Base-by-base conservation (phyloP, 2,329 filamentous ascomycete genomes). In the Seiridium cupressi region DNA sequence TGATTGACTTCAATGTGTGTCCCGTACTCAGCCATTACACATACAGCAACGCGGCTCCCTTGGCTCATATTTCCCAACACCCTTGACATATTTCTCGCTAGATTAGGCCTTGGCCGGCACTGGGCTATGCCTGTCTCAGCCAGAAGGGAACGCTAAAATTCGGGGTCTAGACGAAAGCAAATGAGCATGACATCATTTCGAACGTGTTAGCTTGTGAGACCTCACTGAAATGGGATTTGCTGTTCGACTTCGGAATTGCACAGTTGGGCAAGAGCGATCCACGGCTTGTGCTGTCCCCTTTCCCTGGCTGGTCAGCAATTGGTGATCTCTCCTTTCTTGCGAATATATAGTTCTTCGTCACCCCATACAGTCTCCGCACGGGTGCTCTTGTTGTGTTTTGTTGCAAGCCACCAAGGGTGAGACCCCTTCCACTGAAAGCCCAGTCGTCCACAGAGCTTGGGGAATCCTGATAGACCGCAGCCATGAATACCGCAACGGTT, bases 401-500 rank as follows among this genome's bases (percentile, higher is more conserved):
- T 26, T 26, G 18, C 18, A 26, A 26, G 18, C 18, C 18, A 26
- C 18, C 18, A 26, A 26, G 18, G 18, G 18, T 26, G 18, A 26
- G 18, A 26, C 18, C 18, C 18, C 18, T 26, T 26, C 18, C 18
- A 26, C 18, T 26, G 18, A 26, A 26, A 26, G 18, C 18, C 18
- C 18, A 26, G 18, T 26, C 18, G 18, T 26, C 18, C 18, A 26
- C 18, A 26, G 38, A 42, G 38, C 32, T 53, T n/a, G 32, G n/a
- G 35, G 10, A 53, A 35, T n/a, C 31, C 10, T 4, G 31, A 18
- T 10, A 26, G 7, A 18, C 51, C n/a, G 53, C 61, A 58, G 60
- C 51, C 64, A 83, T 83, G 80, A 80, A 79, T 76, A 96, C 93
- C 18, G 83, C 94, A 44, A 88, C 90, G 11, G 89, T 98, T 62